Conservation (phyloP, 2,329 filamentous ascomycete species). For the Pestalotiopsis sp. region DNA sequence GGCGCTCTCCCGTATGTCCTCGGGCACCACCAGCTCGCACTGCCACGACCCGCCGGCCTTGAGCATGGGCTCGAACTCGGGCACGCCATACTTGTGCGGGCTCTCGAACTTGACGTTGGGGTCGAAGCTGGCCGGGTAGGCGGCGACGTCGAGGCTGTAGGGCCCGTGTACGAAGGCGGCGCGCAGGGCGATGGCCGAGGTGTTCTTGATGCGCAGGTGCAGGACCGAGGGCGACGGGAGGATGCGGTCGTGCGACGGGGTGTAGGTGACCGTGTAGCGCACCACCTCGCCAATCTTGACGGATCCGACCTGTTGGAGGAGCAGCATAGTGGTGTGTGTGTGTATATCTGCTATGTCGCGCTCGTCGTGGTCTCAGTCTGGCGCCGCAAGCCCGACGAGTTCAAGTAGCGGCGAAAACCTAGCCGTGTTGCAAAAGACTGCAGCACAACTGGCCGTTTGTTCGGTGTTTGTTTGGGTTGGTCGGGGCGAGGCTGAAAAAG, state of each 20-base stretch:
- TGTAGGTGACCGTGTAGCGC: conserved; percentile 91
- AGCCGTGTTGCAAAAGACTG: background rate
- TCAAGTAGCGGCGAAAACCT: background rate
- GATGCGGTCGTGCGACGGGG: conserved; percentile 84
- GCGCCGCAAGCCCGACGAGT: background rate
- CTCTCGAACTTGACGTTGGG: conserved; percentile 78
- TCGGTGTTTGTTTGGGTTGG: background rate
- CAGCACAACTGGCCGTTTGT: background rate
- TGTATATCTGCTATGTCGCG: background rate
- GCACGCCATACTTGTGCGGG: conserved; percentile 72
- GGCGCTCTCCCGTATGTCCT: conserved; percentile 71
- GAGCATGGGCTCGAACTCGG: conserved; percentile 93
- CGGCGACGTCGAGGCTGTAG: conserved; percentile 85
- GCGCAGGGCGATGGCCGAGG: conserved; percentile 84
- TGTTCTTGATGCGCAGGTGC: conserved; percentile 88
- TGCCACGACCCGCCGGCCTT: conserved; percentile 91
- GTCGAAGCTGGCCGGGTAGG: conserved; percentile 82
- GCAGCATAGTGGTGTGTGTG: conserved; percentile 65
- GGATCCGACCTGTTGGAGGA: conserved; percentile 87
- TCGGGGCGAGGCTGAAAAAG: background rate
- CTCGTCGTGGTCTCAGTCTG: background rate
- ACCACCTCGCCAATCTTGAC: conserved; percentile 95
- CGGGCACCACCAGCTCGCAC: conserved; percentile 78
- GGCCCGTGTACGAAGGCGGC: conserved; percentile 96
- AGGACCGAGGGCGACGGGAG: conserved; percentile 81